Base-by-base conservation (phyloP, 257 asterid genomes). In the Asclepias syriaca region DNA sequence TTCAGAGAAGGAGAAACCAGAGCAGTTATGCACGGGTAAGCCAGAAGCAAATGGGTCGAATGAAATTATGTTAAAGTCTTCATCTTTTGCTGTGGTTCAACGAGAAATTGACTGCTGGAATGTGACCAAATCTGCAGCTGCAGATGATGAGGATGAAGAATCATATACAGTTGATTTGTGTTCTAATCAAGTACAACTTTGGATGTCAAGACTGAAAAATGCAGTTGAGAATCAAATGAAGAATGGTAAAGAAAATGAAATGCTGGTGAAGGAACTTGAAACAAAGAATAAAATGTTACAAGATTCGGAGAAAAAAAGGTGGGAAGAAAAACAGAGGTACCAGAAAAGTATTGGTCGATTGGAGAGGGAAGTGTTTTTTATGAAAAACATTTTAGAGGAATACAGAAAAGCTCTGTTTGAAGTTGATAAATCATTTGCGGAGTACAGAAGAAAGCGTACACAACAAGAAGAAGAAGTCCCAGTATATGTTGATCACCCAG, bases 391-490 rank as follows among this genome's bases (percentile, higher is more conserved):
- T 8, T 13, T 58, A 21, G 9, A 15, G 9, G 77, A 54, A 8
- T 53, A 73, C 32, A 45, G 58, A 27, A 54, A 4, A 18, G 72
- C 77, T 73, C 67, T 65, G 15, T 21, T 65, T 22, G 46, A 73
- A 19, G 43, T 54, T 16, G 13, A 16, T 10, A 21, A 34, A 8
- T 65, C 72, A 39, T 65, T 53, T 24, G 14, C 57, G 3, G 48
- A 53, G 57, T 73, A 73, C 15, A 34, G 77, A 40, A 24, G 53
- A 29, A 29, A 29, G 57, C 55, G 71, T 6, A n/a, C 0, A 40
- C 72, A n/a, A 49, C 64, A 61, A 39, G 74, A 75, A 19, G 68
- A 75, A 69, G 74, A 75, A 27, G 61, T 68, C 69, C 34, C 78
- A 15, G 13, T 55, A 11, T 68, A 74, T 37, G 40, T 34, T 58